phyloP scores from a whole-genome alignment of 2,329 filamentous ascomycete genomes.

The Penicillium brevicompactum region DNA sequence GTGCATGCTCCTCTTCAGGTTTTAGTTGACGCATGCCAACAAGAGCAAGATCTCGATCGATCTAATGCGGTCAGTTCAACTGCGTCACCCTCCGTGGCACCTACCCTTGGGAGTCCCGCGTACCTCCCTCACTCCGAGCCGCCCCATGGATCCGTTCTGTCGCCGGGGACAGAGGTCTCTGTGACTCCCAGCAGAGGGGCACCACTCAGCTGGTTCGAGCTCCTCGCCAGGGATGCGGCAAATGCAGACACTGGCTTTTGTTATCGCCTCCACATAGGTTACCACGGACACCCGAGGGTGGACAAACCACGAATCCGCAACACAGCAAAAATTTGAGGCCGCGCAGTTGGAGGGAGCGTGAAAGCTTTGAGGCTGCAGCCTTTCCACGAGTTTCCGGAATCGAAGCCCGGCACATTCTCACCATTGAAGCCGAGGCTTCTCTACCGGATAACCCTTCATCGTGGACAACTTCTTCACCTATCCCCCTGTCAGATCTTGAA shows the following conservation, averaged over 20 bases:
- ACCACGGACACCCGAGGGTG: background rate
- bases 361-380: conserved; percentile 20
- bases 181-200: conserved; percentile 43
- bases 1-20: conserved; percentile 20
- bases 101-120: background rate
- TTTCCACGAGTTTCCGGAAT: conserved; percentile 12
- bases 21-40: conserved; percentile 24
- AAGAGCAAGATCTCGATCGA: conserved; percentile 16
- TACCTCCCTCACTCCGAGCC: conserved; percentile 13
- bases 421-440: background rate
- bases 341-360: conserved; percentile 15
- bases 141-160: conserved; percentile 16
- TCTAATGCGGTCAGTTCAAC: background rate
- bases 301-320: conserved; percentile 6
- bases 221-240: conserved; percentile 41
- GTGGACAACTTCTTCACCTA: conserved; percentile 9
- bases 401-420: conserved; percentile 3
- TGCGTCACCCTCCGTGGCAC: background rate
- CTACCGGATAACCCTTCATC: conserved; percentile 10
- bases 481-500: conserved; percentile 12
- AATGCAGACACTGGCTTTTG: conserved; percentile 41
- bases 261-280: conserved; percentile 15
- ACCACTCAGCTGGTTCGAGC: conserved; percentile 53
- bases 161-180: conserved; percentile 35
- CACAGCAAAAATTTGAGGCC: conserved; percentile 18